Evolutionary conservation across 148 eudicot species (phyloP), one percentile per base, ranked within the genome.

Genomic region (Fagopyrum homotropicum): DNA sequence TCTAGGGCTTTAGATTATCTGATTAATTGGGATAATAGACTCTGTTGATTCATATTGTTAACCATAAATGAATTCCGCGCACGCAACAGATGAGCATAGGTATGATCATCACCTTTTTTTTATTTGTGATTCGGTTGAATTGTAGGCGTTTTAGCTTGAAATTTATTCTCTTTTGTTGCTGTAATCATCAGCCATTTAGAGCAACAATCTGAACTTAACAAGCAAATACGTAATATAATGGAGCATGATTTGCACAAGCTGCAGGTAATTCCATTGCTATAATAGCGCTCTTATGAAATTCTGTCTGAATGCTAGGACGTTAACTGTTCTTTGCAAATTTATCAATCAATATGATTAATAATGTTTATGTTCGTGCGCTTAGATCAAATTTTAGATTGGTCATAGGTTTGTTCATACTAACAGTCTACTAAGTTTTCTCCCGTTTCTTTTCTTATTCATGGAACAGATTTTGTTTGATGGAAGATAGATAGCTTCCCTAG

Each of bases 241-340:
- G 76, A 89, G 29, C 81, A 84, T 51, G 90, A 87, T 75, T 75
- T 87, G 76, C 89, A 83, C 55, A 80, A 69, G 72, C 89, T 89
- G 76, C 86, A 85, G 87, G 92, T 86, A 11, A 7, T 44, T 30
- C 35, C 54, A 74, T 75, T 30, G 52, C 12, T 9, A 30, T 30
- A 30, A 30, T 30, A 30, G 35, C 35, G 35, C 35, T 30, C 35
- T 30, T 30, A 30, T 30, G 35, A 30, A 30, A 30, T 30, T 30
- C 35, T 30, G 35, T 30, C 35, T 30, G 35, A 30, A 30, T 30
- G 35, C 35, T 30, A 30, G 35, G 35, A 30, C 35, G 35, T 30
- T 30, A 30, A 30, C 35, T 2, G 35, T 30, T 30, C 35, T 30
- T 30, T 30, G 35, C 35, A 30, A 30, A 30, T 30, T 30, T 30